These are phyloP conservation scores for Alternaria solani DNA, from an alignment of 2,329 filamentous ascomycete genomes.

Conservation along the genomic window DNA sequence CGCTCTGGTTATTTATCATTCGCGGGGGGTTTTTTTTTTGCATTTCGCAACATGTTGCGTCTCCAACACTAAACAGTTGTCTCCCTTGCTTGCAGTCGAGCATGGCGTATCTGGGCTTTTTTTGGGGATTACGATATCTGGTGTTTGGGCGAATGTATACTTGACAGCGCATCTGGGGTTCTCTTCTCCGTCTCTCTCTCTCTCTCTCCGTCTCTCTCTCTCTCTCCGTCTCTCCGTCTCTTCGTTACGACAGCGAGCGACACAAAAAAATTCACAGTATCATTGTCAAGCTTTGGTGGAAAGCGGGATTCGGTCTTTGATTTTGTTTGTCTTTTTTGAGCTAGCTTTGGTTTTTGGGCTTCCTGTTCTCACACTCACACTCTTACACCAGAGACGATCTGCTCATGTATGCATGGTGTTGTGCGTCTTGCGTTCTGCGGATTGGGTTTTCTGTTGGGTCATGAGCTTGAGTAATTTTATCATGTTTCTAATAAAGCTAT, in stretches of 20 bases:
- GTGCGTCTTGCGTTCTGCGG: conserved; percentile 12
- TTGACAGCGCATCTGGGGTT: conserved; percentile 13
- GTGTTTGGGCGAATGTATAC: conserved; percentile 10
- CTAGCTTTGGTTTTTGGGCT: not conserved
- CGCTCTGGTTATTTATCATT: not conserved
- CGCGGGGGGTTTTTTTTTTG: not conserved
- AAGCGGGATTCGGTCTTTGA: not conserved
- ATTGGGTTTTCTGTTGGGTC: not conserved
- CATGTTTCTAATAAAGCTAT: conserved; percentile 12
- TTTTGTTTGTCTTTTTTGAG: not conserved
- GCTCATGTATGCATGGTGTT: conserved; percentile 18
- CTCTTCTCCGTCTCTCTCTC: not conserved
- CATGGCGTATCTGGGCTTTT: conserved; percentile 15
- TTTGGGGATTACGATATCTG: conserved; percentile 9
- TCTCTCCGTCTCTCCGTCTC: not conserved
- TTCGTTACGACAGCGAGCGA: conserved; percentile 13
- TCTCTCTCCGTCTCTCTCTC: not conserved
- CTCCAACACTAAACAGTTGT: conserved; percentile 1
- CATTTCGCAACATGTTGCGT: conserved; percentile 7
- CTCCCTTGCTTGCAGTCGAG: conserved; percentile 14
- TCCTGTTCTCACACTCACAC: not conserved
- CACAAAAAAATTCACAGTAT: conserved; percentile 13
- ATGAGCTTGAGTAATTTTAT: not conserved
- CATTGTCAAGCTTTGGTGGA: not conserved
- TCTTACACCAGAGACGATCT: conserved; percentile 13